Conservation (phyloP, 2,329 filamentous ascomycete genomes). For the Fulvia fulva region DNA sequence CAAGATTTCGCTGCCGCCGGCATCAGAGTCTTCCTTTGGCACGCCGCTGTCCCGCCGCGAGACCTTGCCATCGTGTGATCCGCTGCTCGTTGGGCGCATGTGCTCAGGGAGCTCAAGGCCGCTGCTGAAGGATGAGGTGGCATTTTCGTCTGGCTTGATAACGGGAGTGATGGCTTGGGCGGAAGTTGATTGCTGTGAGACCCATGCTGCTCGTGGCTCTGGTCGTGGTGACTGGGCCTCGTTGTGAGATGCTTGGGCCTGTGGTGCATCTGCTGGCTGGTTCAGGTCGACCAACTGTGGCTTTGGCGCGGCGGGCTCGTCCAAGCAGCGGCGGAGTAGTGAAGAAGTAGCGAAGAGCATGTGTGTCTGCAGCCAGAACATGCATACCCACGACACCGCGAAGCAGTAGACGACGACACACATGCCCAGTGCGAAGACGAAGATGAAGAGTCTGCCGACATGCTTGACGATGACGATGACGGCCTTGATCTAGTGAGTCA, state of each 20-base stretch:
- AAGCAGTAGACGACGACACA: constrained; percentile 13
- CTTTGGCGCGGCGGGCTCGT: neutral
- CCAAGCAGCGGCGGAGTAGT: constrained; percentile 9
- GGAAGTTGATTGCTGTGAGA: neutral
- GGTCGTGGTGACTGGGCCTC: neutral
- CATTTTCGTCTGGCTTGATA: neutral
- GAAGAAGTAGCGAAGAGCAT: constrained; percentile 9
- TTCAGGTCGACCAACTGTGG: neutral
- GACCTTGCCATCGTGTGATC: neutral
- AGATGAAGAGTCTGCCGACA: constrained; percentile 7
- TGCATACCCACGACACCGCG: constrained; percentile 12
- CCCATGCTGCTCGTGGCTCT: neutral
- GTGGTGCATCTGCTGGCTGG: neutral
- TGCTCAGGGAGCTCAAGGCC: neutral
- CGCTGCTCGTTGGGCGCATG: neutral
- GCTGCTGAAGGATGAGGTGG: neutral
- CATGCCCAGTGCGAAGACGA: constrained; percentile 10
- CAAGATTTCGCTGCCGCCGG: neutral
- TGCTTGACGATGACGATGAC: constrained; percentile 10
- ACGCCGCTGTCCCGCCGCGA: neutral
- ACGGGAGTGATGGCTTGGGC: neutral
- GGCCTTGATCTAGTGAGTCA: constrained; percentile 9
- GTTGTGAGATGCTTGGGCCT: neutral
- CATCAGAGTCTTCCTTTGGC: neutral
- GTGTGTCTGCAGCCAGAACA: constrained; percentile 14